Base-by-base conservation (phyloP, 768 basidiomycete genomes). In the Kwoniella mangroviensis region DNA sequence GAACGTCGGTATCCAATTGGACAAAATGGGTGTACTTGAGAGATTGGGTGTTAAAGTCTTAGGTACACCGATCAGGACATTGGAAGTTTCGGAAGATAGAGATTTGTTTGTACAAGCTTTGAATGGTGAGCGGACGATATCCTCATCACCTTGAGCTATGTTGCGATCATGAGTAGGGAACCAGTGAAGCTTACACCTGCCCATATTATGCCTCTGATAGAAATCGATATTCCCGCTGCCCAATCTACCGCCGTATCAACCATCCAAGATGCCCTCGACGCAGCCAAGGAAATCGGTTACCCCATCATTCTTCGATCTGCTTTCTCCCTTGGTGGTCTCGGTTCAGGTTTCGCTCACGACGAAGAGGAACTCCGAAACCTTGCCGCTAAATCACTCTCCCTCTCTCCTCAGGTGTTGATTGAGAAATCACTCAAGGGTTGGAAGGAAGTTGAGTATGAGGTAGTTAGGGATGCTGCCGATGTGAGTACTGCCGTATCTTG, bases 371-470 rank as follows among this genome's bases (percentile, higher is more conserved):
- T 99, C 66, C 91, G 94, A 67, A 95, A 99, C 83, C 86, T 99
- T 24, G 89, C 94, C 53, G 95, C 97, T 24, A 96, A 92, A 84
- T 89, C 90, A 80, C 88, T 99, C 63, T 90, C 90, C 80, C 87
- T 98, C 34, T 92, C 90, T 74, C 96, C 97, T 57, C 97, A 98
- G 83, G 92, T 98, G 54, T 88, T 99, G 67, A 94, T 99, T 73
- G 97, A 98, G 85, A 91, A 94, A 60, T 93, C 91, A 75, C 92
- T 99, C 91, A 98, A 98, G 85, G 97, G 97, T 40, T 99, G 97
- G 97, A 99, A 99, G 83, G 97, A 99, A 85, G 88, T 98, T 72
- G 97, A 99, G 85, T 99, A 98, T 76, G 97, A 99, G 83, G 97
- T 99, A 71, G 97, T 98, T 79, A 91, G 97, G 64, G 97, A 99